Base-by-base conservation (phyloP, 495 filamentous ascomycete genomes). In the Penicillium malachiteum region DNA sequence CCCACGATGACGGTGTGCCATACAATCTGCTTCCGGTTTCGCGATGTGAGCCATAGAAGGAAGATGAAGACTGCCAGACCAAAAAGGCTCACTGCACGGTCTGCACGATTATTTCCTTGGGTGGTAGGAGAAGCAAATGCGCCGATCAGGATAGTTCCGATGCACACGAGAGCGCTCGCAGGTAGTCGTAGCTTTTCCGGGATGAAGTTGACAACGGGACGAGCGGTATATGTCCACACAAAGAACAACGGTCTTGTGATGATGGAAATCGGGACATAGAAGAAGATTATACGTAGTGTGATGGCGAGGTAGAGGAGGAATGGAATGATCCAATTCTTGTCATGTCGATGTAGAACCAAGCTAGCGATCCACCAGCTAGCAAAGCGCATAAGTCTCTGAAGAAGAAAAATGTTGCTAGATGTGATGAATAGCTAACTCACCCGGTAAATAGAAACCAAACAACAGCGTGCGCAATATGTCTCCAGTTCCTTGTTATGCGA, bases 301-400 rank as follows among this genome's bases (percentile, higher is more conserved):
- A 96, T 85, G 52, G 73, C 81, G 38, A 96, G 82, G 70, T 85
- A 96, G 13, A 96, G 54, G 38, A 96, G 79, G 71, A 92, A 92
- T 7, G 92, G 90, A 33, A 92, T 83, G 59, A 96, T 59, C 92
- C 92, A 96, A 52, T 87, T 87, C 62, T 83, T 80, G 64, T 91
- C 87, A 61, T 87, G 58, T 16, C 86, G 83, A 66, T 89, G 88
- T 41, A 87, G 75, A 54, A 92, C 75, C 16, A 96, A 78, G 39
- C 88, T 85, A 41, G 85, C 87, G 54, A 94, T 92, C 91, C 90
- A 96, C 92, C 92, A 96, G 49, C 89, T 91, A 35, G 40, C 43
- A 42, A 18, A 12, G 48, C 21, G 54, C 30, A 54, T 61, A 13
- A 61, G 58, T 61, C 50, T 55, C 49, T 31, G 34, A 31, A 39